Percentiles rank a stretch among this genome's conserved stretches.
These are phyloP conservation scores for Byssochlamys sp. DNA, from an alignment of 2,329 filamentous ascomycete genomes.

Conservation along the genomic window DNA sequence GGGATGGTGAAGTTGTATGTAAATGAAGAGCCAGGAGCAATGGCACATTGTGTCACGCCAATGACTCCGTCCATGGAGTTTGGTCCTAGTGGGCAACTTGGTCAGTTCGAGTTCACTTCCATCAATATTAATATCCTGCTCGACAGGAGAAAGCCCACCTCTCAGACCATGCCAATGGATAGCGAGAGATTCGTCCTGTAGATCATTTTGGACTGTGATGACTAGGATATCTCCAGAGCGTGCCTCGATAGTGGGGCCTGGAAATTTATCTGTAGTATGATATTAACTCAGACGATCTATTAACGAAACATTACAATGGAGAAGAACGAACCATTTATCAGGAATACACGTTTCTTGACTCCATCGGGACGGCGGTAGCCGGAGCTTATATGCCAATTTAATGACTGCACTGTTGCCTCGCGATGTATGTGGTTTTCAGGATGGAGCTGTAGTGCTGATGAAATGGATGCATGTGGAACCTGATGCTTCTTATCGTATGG, in stretches of 20 bases:
- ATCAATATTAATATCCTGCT: background rate
- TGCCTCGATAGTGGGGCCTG: slow-evolving; percentile 42
- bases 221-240: slow-evolving; percentile 38
- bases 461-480: slow-evolving; percentile 3
- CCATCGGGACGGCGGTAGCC: slow-evolving; percentile 39
- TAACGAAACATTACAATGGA: background rate
- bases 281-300: background rate
- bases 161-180: slow-evolving; percentile 41
- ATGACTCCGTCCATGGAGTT: slow-evolving; percentile 35
- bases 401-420: slow-evolving; percentile 20
- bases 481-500: background rate
- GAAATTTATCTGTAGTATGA: slow-evolving; percentile 29
- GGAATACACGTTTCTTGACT: slow-evolving; percentile 40
- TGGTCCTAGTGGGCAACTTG: slow-evolving; percentile 3
- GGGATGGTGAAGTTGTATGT: slow-evolving; percentile 34
- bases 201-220: slow-evolving; percentile 35
- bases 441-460: slow-evolving; percentile 25
- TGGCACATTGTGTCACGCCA: slow-evolving; percentile 57
- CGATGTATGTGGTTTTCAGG: slow-evolving; percentile 36
- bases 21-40: slow-evolving; percentile 49
- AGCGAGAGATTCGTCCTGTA: slow-evolving; percentile 31
- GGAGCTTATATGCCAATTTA: slow-evolving; percentile 36
- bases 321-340: slow-evolving; percentile 39
- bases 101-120: slow-evolving; percentile 2
- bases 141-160: background rate